Evolutionary conservation across 2,329 filamentous ascomycete species (phyloP), one percentile per base, ranked within the genome.

Genomic region (Periconia macrospinosa): DNA sequence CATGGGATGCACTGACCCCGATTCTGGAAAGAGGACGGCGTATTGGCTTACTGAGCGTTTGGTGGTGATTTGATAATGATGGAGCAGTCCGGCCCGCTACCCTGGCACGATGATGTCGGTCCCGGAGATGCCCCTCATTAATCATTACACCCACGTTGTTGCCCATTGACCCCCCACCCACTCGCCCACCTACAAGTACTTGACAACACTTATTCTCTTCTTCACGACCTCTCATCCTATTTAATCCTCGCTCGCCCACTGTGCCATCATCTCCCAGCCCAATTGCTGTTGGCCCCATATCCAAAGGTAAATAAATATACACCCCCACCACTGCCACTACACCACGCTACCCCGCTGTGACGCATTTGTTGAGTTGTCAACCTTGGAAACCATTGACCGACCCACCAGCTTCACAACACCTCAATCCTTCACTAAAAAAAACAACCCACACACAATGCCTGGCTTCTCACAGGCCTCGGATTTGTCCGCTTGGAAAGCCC

Each of bases 401-500:
- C 60, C 56, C 56, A 56, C 58, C 57, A 67, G 57, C 45, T 55
- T 53, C 48, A 49, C 61, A 65, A 47, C 61, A 62, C 63, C 52
- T 51, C 61, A 50, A 54, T 35, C 49, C 49, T 27, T n/a, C 30
- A 2, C n/a, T 3, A 3, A 5, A 2, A 17, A n/a, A n/a, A 30
- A n/a, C 43, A 30, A 9, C 2, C 49, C 45, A 27, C 50, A 44
- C 68, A 77, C 61, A 58, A 83, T 83, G 81, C 78, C 81, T 53
- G 80, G 77, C 58, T 86, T 96, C 86, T 84, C 90, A 66, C 92
- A 95, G 81, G 88, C 93, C 66, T 92, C 87, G 73, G 89, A 91
- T 60, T 88, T 96, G 66, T 82, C 86, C 67, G 87, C 91, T 72
- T 99, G 94, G 93, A 84, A 89, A 75, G 85, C 90, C 74, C 91